Percentiles rank a stretch among this genome's conserved stretches.
Evolutionary conservation across 495 filamentous ascomycete genomes (phyloP).

Genomic region (Opeltia flavorubescens): DNA sequence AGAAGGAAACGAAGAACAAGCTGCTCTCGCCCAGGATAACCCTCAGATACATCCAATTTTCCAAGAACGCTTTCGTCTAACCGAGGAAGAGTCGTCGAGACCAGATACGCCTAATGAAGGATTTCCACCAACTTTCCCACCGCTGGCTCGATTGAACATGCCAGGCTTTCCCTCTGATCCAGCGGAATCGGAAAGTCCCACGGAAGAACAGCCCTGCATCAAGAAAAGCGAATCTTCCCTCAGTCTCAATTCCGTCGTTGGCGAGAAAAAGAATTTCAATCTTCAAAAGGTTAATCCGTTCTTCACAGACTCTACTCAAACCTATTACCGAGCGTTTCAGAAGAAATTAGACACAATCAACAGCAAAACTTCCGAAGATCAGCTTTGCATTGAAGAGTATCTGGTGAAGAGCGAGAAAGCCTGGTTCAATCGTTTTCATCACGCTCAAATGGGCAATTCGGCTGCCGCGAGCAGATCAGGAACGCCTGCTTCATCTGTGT

Average conservation of each 20-base stretch:
- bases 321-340: constrained; percentile 42
- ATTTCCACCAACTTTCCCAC: neutral
- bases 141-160: neutral
- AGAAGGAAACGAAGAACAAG: neutral
- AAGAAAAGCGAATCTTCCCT: constrained; percentile 15
- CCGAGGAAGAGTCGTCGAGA: neutral
- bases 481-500: neutral
- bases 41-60: neutral
- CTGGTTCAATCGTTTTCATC: constrained; percentile 44
- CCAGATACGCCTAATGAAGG: neutral
- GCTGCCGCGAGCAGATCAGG: neutral
- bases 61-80: neutral
- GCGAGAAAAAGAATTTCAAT: constrained; percentile 38
- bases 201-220: neutral
- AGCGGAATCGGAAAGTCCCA: neutral
- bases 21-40: neutral
- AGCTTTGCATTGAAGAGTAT: constrained; percentile 51
- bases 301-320: constrained; percentile 47
- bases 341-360: constrained; percentile 38
- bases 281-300: constrained; percentile 51
- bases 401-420: constrained; percentile 48
- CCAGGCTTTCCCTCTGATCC: neutral
- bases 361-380: constrained; percentile 35
- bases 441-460: constrained; percentile 31
- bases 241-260: constrained; percentile 35